phyloP scores from a whole-genome alignment of 2,329 filamentous ascomycete genomes.

The Alternaria brassicae region DNA sequence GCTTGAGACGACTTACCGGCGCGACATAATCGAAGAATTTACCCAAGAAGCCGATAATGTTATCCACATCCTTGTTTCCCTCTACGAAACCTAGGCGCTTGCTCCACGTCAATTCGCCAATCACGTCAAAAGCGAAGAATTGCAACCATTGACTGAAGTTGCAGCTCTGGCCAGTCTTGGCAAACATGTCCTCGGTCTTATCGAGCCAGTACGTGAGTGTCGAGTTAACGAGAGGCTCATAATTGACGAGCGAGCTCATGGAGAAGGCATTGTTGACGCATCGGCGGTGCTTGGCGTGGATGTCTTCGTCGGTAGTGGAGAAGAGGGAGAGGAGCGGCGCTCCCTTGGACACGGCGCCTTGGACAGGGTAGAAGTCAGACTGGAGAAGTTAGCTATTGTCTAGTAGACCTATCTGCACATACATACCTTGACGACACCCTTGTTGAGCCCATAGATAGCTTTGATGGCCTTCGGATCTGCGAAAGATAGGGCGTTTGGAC shows the following conservation, averaged over 20 bases:
- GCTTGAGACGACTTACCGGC: constrained; percentile 59
- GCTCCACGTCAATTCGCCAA: constrained; percentile 78
- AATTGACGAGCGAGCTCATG: constrained; percentile 78
- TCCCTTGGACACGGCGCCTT: constrained; percentile 75
- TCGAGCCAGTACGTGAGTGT: constrained; percentile 74
- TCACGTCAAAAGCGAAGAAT: constrained; percentile 83
- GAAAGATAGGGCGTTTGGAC: constrained; percentile 77
- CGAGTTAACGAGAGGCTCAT: constrained; percentile 80
- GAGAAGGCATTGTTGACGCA: constrained; percentile 79
- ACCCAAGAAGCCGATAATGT: constrained; percentile 71
- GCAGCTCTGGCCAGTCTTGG: constrained; percentile 56
- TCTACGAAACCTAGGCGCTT: constrained; percentile 79
- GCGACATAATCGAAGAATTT: constrained; percentile 74
- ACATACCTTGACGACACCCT: constrained; percentile 76
- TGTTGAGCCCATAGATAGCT: constrained; percentile 81
- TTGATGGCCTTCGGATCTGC: constrained; percentile 76
- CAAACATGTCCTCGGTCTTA: constrained; percentile 54
- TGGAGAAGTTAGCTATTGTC: constrained; percentile 44
- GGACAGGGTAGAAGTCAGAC: constrained; percentile 83
- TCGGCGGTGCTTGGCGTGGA: constrained; percentile 76
- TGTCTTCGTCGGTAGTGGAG: constrained; percentile 75
- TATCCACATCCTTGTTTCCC: constrained; percentile 75
- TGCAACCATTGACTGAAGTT: constrained; percentile 77
- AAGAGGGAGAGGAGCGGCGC: constrained; percentile 75
- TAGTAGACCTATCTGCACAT: background rate